phyloP scores from a whole-genome alignment of 768 basidiomycete genomes.

The Suillus occidentalis region DNA sequence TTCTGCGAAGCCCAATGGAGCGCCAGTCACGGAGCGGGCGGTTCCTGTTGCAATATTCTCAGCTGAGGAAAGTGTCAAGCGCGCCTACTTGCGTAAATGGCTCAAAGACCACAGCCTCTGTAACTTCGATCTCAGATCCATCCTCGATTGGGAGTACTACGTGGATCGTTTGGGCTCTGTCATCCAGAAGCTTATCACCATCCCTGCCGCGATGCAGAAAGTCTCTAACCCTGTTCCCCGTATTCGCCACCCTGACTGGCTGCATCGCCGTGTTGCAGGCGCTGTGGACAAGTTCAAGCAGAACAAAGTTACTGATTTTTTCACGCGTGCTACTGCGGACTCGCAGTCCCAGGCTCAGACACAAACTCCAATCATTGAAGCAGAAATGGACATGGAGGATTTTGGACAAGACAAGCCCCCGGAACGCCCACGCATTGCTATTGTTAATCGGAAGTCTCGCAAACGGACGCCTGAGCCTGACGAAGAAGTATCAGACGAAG shows the following conservation, averaged over 20 bases:
- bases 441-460: constrained; percentile 52
- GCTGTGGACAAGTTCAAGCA: constrained; percentile 97
- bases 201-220: constrained; percentile 98
- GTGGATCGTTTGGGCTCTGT: constrained; percentile 97
- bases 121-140: constrained; percentile 89
- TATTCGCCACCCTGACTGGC: constrained; percentile 96
- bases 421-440: constrained; percentile 45
- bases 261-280: constrained; percentile 85
- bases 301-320: constrained; percentile 96
- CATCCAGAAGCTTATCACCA: constrained; percentile 98
- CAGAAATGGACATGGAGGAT: constrained; percentile 65
- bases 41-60: constrained; percentile 98
- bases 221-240: constrained; percentile 95
- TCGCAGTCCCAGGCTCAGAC: constrained; percentile 14
- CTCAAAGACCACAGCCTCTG: constrained; percentile 87
- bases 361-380: constrained; percentile 11
- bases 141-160: constrained; percentile 98
- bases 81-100: constrained; percentile 92
- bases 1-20: constrained; percentile 87
- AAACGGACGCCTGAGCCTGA: constrained; percentile 45
- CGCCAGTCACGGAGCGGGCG: constrained; percentile 95
- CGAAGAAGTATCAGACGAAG: constrained; percentile 23
- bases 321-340: constrained; percentile 35
- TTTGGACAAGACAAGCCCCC: constrained; percentile 29
- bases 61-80: constrained; percentile 88